These are phyloP conservation scores for Tolypocladium sp. DNA, from an alignment of 2,329 filamentous ascomycete genomes.

Conservation along the genomic window DNA sequence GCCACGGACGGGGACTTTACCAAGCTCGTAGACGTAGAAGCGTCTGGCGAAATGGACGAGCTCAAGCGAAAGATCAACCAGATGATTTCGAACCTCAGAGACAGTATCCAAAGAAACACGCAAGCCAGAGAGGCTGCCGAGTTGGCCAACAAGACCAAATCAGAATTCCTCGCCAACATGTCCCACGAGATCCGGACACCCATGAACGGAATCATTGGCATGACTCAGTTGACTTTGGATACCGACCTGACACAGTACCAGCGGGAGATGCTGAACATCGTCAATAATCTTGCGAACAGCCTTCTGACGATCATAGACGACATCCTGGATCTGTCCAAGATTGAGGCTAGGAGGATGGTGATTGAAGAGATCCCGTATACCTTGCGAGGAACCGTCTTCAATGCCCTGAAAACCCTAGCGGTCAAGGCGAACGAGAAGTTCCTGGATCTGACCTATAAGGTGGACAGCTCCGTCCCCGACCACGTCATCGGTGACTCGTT, in stretches of 20 bases:
- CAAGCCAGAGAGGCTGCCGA: conserved; percentile 93
- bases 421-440: conserved; percentile 96
- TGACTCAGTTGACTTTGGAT: conserved; percentile 94
- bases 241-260: conserved; percentile 92
- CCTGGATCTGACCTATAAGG: conserved; percentile 84
- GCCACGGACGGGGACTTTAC: conserved; percentile 96
- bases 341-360: conserved; percentile 95
- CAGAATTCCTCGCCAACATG: conserved; percentile 98
- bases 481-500: conserved; percentile 95
- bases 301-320: conserved; percentile 93
- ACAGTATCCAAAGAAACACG: conserved; percentile 95
- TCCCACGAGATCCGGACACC: conserved; percentile 96
- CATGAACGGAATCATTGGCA: conserved; percentile 96
- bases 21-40: conserved; percentile 92
- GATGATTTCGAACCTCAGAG: conserved; percentile 93
- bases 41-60: conserved; percentile 98
- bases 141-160: conserved; percentile 95
- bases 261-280: conserved; percentile 96
- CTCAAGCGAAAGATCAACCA: conserved; percentile 98
- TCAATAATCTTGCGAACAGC: conserved; percentile 93
- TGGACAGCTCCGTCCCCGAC: conserved; percentile 88
- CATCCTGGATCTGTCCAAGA: conserved; percentile 65
- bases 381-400: conserved; percentile 88
- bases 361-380: conserved; percentile 98
- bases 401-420: conserved; percentile 91